Evolutionary conservation across 2,329 filamentous ascomycete species (phyloP).

Genomic region (Teratosphaeria gauchensis): DNA sequence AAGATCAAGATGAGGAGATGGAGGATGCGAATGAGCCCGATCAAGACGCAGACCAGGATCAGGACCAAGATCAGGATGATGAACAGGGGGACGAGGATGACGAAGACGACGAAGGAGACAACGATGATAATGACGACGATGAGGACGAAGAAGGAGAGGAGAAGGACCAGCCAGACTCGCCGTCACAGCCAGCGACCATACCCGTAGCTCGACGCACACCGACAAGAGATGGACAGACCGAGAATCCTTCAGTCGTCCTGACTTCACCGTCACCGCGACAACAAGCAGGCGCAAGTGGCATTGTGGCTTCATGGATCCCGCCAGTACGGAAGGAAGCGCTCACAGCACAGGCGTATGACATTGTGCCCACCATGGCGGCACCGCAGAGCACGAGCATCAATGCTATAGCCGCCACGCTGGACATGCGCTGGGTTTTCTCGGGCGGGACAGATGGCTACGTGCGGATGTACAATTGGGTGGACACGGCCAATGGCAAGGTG

Average conservation of each 20-base stretch:
- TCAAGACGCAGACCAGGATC: conserved; percentile 28
- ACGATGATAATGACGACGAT: conserved; percentile 28
- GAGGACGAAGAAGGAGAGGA: conserved; percentile 29
- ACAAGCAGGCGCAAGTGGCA: conserved; percentile 8
- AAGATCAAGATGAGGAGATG: conserved; percentile 38
- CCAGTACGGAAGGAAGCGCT: conserved; percentile 66
- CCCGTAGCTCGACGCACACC: conserved; percentile 11
- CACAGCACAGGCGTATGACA: conserved; percentile 76
- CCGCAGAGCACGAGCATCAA: conserved; percentile 95
- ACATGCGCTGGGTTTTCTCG: conserved; percentile 90
- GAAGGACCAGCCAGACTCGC: conserved; percentile 36
- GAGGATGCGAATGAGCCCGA: conserved; percentile 33
- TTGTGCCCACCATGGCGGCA: conserved; percentile 92
- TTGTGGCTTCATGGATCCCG: conserved; percentile 19
- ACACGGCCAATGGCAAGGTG: conserved; percentile 89
- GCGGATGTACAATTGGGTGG: conserved; percentile 89
- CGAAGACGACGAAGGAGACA: conserved; percentile 29
- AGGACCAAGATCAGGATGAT: conserved; percentile 27
- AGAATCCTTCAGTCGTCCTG: conserved; percentile 39
- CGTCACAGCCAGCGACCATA: conserved; percentile 23
- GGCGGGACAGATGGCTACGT: conserved; percentile 94
- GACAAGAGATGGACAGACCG: conserved; percentile 2
- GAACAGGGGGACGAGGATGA: conserved; percentile 32
- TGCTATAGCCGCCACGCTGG: conserved; percentile 79
- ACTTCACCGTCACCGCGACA: conserved; percentile 39